Percentiles rank a stretch among this genome's conserved stretches.
Conservation (phyloP, 371 early-diverging fungal genomes). For the Actinomortierella ambigua region DNA sequence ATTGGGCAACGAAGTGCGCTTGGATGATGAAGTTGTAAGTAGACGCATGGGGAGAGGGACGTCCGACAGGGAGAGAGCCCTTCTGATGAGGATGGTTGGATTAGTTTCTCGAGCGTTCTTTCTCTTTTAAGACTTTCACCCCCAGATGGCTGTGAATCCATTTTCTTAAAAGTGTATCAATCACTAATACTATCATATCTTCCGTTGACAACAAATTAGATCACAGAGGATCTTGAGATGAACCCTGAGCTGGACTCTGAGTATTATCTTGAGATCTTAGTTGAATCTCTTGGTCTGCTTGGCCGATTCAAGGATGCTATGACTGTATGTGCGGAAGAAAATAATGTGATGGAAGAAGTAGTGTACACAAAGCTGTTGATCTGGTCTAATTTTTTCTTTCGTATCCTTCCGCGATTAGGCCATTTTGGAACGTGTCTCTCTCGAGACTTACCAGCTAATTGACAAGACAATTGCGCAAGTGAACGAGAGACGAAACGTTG, state of each 20-base stretch:
- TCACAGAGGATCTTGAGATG: slow-evolving; percentile 72
- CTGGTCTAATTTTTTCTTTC: neutral
- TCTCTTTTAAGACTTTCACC: no score
- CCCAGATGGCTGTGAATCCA: neutral
- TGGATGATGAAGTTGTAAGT: slow-evolving; percentile 44
- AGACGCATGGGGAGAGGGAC: no score
- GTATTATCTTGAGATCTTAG: slow-evolving; percentile 84
- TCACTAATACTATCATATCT: neutral
- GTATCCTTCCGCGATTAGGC: slow-evolving; percentile 42
- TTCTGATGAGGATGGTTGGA: slow-evolving; percentile 11
- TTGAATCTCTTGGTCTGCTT: slow-evolving; percentile 81
- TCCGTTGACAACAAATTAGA: slow-evolving; percentile 38
- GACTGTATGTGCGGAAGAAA: neutral
- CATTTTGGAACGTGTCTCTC: slow-evolving; percentile 71
- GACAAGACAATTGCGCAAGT: slow-evolving; percentile 88
- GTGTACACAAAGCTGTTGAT: neutral
- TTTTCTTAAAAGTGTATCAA: neutral
- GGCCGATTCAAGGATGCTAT: slow-evolving; percentile 81
- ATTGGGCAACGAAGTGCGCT: slow-evolving; percentile 45
- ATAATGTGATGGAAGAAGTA: no score
- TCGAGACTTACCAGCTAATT: slow-evolving; percentile 87
- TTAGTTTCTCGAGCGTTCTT: neutral
- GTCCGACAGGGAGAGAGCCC: no score
- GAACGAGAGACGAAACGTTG: slow-evolving; percentile 64
- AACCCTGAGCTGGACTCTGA: slow-evolving; percentile 92